Conservation (phyloP, 805 yeast genomes). For the Saccharomycopsis sp. region DNA sequence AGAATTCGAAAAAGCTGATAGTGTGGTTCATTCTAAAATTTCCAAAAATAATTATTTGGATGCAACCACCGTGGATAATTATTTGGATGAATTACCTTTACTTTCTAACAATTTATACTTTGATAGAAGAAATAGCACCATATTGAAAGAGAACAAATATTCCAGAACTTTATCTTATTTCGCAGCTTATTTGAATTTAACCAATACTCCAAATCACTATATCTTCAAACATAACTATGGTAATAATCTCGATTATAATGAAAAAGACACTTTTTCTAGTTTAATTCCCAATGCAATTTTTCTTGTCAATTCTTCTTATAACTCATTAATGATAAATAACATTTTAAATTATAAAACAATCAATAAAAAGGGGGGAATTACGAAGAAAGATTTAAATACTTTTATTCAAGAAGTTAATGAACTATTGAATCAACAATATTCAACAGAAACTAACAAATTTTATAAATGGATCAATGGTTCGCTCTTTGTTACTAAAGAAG, state of each 20-base stretch:
- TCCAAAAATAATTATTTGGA: conserved; percentile 8
- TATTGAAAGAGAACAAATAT: conserved; percentile 3
- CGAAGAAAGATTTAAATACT: conserved; percentile 17
- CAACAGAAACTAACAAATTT: conserved; percentile 9
- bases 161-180: conserved; percentile 2
- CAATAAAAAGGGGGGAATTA: background rate
- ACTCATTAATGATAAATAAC: conserved; percentile 20
- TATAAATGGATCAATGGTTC: conserved; percentile 18
- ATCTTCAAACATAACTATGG: conserved; percentile 1
- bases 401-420: conserved; percentile 18
- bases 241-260: conserved; percentile 3
- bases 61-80: conserved; percentile 9
- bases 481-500: conserved; percentile 18
- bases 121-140: background rate
- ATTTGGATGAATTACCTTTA: conserved; percentile 10
- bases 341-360: conserved; percentile 9
- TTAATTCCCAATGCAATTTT: conserved; percentile 2
- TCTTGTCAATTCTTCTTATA: conserved; percentile 11
- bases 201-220: conserved; percentile 4
- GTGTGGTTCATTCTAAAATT: conserved; percentile 12
- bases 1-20: conserved; percentile 1
- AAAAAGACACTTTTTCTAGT: conserved; percentile 2
- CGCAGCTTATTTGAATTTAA: conserved; percentile 3
- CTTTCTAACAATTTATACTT: conserved; percentile 6
- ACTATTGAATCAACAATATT: conserved; percentile 5